Evolutionary conservation across 805 yeast species (phyloP).

Genomic region (Torulaspora quercuum): DNA sequence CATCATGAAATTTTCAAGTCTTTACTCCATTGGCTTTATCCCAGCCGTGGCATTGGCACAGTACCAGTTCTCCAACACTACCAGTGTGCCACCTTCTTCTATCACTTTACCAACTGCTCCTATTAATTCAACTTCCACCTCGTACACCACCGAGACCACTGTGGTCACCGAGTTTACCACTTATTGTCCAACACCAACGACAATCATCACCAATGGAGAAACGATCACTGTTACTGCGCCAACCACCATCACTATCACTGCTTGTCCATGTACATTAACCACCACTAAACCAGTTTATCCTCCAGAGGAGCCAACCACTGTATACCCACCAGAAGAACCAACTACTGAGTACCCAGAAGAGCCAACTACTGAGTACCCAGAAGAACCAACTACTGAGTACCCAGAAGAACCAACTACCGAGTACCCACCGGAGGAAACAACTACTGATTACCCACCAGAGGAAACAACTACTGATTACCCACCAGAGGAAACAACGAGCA

Average conservation of each 20-base stretch:
- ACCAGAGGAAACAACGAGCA: too few relatives aligned
- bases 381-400: too few relatives aligned
- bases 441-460: too few relatives aligned
- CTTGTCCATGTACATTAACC: constrained; percentile 70
- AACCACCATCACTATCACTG: constrained; percentile 80
- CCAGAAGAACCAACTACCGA: too few relatives aligned
- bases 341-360: too few relatives aligned
- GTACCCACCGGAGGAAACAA: too few relatives aligned
- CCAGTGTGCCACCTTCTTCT: too few relatives aligned
- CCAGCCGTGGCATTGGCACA: constrained; percentile 14
- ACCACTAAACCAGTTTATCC: constrained; percentile 28
- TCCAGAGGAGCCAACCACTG: constrained; percentile 4
- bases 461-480: too few relatives aligned
- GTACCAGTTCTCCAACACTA: background rate
- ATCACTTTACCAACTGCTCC: constrained; percentile 2
- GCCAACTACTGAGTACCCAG: too few relatives aligned
- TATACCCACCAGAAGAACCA: constrained; percentile 2
- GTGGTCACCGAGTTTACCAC: constrained; percentile 73
- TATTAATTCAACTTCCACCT: background rate
- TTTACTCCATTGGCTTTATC: constrained; percentile 8
- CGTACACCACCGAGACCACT: constrained; percentile 33
- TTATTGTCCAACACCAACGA: constrained; percentile 78
- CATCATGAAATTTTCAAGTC: constrained; percentile 14
- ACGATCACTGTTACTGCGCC: constrained; percentile 75
- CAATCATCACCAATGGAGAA: constrained; percentile 57